Conservation (phyloP, 192 early-diverging fungal genomes). For the Gryganskiella cystojenkinii region DNA sequence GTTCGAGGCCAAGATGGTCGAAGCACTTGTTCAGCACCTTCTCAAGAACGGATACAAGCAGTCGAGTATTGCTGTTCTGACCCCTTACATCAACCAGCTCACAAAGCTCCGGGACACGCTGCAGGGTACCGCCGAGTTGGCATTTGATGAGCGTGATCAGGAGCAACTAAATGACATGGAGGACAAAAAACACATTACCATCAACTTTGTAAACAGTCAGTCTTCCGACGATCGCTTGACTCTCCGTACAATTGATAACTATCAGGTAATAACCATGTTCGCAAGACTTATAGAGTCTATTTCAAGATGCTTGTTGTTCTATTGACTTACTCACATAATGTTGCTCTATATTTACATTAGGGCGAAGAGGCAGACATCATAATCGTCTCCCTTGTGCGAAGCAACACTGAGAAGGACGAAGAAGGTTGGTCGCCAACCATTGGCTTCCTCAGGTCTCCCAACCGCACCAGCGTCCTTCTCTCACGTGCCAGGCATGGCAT, state of each 20-base stretch:
- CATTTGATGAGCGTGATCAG: conserved; percentile 29
- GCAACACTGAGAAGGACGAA: not conserved
- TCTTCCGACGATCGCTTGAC: conserved; percentile 8
- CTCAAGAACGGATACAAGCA: conserved; percentile 56
- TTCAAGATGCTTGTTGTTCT: not conserved
- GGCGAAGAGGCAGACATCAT: conserved; percentile 52
- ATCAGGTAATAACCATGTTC: conserved; percentile 22
- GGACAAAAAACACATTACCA: not conserved
- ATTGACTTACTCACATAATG: not conserved
- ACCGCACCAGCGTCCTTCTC: conserved; percentile 63
- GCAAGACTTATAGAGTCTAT: not conserved
- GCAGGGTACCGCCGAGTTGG: not conserved
- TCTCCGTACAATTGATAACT: conserved; percentile 48
- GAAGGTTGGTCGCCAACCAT: conserved; percentile 5
- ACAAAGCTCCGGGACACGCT: conserved; percentile 42
- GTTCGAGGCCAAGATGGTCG: conserved; percentile 60
- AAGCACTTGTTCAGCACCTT: conserved; percentile 48
- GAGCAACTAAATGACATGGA: conserved; percentile 11
- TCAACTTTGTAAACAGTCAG: not conserved
- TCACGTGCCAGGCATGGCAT: conserved; percentile 67
- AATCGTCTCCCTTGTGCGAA: conserved; percentile 49
- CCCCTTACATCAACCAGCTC: conserved; percentile 60
- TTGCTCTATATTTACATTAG: not conserved
- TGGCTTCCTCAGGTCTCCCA: conserved; percentile 60
- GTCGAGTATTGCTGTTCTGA: conserved; percentile 57